Conservation (phyloP, 2,329 filamentous ascomycete genomes). For the Alternaria panax region DNA sequence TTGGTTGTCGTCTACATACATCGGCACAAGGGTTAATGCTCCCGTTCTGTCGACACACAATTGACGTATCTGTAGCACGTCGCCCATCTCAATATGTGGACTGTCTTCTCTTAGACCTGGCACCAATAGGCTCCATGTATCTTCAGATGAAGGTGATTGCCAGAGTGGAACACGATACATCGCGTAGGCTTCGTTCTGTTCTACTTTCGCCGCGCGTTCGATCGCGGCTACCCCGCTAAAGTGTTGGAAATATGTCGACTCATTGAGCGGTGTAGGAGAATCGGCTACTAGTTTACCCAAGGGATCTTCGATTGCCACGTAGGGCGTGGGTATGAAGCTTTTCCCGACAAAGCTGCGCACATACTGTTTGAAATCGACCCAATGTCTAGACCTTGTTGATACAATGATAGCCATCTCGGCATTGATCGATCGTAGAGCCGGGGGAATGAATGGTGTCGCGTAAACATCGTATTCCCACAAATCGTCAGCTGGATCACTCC, state of each 20-base stretch:
- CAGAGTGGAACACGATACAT: conserved; percentile 29
- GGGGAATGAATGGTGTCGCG: conserved; percentile 28
- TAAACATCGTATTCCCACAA: conserved; percentile 31
- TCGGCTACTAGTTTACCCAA: neutral
- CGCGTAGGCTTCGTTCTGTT: conserved; percentile 28
- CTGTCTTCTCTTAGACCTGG: conserved; percentile 45
- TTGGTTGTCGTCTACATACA: neutral
- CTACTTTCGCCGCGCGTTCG: conserved; percentile 27
- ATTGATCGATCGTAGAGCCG: conserved; percentile 27
- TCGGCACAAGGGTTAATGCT: conserved; percentile 14
- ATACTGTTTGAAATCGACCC: conserved; percentile 27
- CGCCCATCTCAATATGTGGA: conserved; percentile 43
- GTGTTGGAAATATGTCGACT: conserved; percentile 24
- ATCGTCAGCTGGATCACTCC: neutral
- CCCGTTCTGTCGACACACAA: conserved; percentile 28
- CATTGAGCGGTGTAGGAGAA: conserved; percentile 1
- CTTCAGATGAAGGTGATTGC: neutral
- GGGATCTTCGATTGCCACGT: neutral
- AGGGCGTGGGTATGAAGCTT: conserved; percentile 20
- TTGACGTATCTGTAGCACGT: conserved; percentile 43
- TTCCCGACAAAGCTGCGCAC: conserved; percentile 25
- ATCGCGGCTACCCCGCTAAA: conserved; percentile 20
- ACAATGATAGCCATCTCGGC: conserved; percentile 8
- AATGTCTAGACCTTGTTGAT: conserved; percentile 18
- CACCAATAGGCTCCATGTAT: conserved; percentile 28